Evolutionary conservation across 345 rosid genomes (phyloP).

Genomic region (Ceriops zippeliana): DNA sequence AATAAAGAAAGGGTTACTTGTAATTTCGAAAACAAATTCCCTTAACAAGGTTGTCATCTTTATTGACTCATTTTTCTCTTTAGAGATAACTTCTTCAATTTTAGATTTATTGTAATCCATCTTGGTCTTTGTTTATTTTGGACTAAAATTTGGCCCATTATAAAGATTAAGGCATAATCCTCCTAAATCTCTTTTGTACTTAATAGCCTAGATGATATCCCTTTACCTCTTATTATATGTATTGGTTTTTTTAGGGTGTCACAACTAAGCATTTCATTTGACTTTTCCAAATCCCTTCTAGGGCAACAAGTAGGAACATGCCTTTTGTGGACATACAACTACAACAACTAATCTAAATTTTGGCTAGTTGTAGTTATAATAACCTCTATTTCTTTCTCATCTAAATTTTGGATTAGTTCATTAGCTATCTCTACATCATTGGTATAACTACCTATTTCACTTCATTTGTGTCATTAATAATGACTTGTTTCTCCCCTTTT

Average conservation of each 20-base stretch:
- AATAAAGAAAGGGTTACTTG: too few species aligned
- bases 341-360: too few species aligned
- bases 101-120: too few species aligned
- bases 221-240: slow-evolving; percentile 19
- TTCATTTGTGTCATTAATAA: slow-evolving; percentile 11
- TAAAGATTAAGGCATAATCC: neutral
- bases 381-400: neutral
- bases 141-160: slow-evolving; percentile 6
- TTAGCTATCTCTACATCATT: neutral
- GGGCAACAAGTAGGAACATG: slow-evolving; percentile 3
- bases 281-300: slow-evolving; percentile 10
- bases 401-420: too few species aligned
- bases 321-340: neutral
- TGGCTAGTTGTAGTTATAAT: neutral
- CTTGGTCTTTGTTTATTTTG: neutral
- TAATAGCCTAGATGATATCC: slow-evolving; percentile 16
- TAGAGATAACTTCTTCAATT: too few species aligned
- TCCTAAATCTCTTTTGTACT: slow-evolving; percentile 16
- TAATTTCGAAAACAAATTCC: too few species aligned
- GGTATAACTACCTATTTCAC: slow-evolving; percentile 1
- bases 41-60: too few species aligned
- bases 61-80: too few species aligned
- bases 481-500: slow-evolving; percentile 24
- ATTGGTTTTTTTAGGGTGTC: slow-evolving; percentile 2
- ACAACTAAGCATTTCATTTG: neutral